phyloP scores from a whole-genome alignment of 768 basidiomycete genomes.

The Trametes cinnabarina region DNA sequence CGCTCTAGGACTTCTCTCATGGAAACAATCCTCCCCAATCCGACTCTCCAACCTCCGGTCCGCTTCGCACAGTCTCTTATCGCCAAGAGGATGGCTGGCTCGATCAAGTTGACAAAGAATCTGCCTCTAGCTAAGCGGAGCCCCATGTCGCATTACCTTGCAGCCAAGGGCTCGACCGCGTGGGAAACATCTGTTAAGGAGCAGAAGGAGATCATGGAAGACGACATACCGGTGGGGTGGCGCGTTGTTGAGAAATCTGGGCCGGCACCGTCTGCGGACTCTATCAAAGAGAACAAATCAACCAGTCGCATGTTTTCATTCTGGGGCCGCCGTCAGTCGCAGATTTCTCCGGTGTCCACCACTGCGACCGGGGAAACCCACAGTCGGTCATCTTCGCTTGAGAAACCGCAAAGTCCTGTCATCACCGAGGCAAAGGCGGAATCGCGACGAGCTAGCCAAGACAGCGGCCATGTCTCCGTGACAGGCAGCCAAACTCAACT shows the following conservation, averaged over 20 bases:
- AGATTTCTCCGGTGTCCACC: neutral
- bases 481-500: conserved; percentile 2
- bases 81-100: conserved; percentile 56
- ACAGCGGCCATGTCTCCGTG: conserved; percentile 16
- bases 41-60: conserved; percentile 47
- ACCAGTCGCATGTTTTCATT: conserved; percentile 68
- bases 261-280: conserved; percentile 37
- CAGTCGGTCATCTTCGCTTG: neutral
- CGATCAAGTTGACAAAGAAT: conserved; percentile 65
- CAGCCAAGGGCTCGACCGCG: conserved; percentile 69
- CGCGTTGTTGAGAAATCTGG: conserved; percentile 59
- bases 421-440: conserved; percentile 6
- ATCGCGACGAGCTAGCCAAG: conserved; percentile 20
- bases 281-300: conserved; percentile 48
- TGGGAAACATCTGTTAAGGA: conserved; percentile 73
- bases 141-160: conserved; percentile 67
- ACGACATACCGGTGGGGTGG: conserved; percentile 74
- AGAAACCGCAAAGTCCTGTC: conserved; percentile 12
- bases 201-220: conserved; percentile 44
- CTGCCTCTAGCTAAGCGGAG: conserved; percentile 51
- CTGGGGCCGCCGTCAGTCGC: conserved; percentile 46
- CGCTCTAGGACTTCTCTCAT: conserved; percentile 39
- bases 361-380: neutral
- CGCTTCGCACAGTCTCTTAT: conserved; percentile 56
- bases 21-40: conserved; percentile 47